phyloP scores from a whole-genome alignment of 805 yeast species.

The Candida schatavii region DNA sequence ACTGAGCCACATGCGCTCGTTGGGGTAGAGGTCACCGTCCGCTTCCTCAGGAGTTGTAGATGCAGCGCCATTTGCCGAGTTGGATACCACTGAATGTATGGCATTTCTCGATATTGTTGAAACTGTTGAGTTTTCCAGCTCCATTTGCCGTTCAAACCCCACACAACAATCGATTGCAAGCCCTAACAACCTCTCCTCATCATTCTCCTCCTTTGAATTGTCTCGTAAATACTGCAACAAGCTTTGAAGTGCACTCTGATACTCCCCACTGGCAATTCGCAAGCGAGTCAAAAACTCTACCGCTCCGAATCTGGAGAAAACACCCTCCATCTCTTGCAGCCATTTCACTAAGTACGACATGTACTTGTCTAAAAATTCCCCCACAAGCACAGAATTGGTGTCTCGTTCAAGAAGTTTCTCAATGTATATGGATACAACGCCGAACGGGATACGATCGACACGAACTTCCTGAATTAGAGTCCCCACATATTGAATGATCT shows the following conservation, averaged over 20 bases:
- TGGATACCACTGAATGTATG: neutral
- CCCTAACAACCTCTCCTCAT: slow-evolving; percentile 28
- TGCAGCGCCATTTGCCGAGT: slow-evolving; percentile 9
- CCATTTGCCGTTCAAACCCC: neutral
- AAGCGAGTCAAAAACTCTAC: slow-evolving; percentile 32
- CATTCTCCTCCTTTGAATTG: slow-evolving; percentile 17
- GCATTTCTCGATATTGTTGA: too few species aligned
- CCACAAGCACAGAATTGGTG: neutral
- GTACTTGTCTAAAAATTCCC: neutral
- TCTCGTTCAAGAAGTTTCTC: slow-evolving; percentile 4
- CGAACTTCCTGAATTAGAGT: slow-evolving; percentile 21
- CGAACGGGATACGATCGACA: slow-evolving; percentile 9
- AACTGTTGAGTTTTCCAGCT: too few species aligned
- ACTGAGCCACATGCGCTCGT: slow-evolving; percentile 28
- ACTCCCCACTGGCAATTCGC: slow-evolving; percentile 17
- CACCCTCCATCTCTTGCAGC: slow-evolving; percentile 3
- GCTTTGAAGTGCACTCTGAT: slow-evolving; percentile 28
- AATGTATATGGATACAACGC: slow-evolving; percentile 7
- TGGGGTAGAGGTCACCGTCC: slow-evolving; percentile 13
- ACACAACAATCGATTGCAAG: slow-evolving; percentile 31
- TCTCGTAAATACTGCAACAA: slow-evolving; percentile 11
- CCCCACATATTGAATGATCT: slow-evolving; percentile 25
- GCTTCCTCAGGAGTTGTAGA: slow-evolving; percentile 8
- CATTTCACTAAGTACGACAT: neutral
- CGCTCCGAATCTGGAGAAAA: slow-evolving; percentile 21